phyloP scores from a whole-genome alignment of 495 filamentous ascomycete genomes.

The Talaromyces proteolyticus region DNA sequence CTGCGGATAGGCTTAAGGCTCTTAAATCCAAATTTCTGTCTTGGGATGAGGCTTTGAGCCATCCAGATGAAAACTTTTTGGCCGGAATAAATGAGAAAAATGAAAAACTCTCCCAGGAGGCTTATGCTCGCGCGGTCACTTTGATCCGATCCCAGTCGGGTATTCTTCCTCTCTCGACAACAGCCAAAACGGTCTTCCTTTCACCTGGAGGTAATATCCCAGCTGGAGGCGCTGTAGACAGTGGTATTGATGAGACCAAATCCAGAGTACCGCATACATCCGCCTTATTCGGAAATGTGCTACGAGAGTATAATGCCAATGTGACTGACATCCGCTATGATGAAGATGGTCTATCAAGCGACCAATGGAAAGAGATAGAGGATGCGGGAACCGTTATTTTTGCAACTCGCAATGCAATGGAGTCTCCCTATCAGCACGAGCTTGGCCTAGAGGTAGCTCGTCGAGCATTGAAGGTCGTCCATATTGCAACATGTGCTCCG shows the following conservation, averaged over 20 bases:
- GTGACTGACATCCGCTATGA: conserved; percentile 31
- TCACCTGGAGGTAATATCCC: conserved; percentile 36
- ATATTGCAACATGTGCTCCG: conserved; percentile 39
- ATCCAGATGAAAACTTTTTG: conserved; percentile 13
- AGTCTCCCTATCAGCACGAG: conserved; percentile 30
- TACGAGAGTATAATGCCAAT: conserved; percentile 16
- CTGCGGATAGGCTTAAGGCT: conserved; percentile 25
- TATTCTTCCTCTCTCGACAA: conserved; percentile 27
- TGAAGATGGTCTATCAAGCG: conserved; percentile 17
- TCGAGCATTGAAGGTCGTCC: conserved; percentile 22
- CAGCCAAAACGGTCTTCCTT: conserved; percentile 29
- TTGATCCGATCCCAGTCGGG: conserved; percentile 28
- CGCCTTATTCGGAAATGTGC: conserved; percentile 29
- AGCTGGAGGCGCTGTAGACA: conserved; percentile 39
- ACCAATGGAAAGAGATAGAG: conserved; percentile 23
- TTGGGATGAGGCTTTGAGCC: conserved; percentile 18
- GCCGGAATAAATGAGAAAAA: conserved; percentile 16
- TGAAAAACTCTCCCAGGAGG: conserved; percentile 17
- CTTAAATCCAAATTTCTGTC: conserved; percentile 30
- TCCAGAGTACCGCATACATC: too few species aligned
- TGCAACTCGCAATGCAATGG: conserved; percentile 35
- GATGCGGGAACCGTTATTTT: conserved; percentile 36
- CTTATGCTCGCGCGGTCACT: conserved; percentile 35
- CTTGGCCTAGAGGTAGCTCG: conserved; percentile 28
- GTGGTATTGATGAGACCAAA: conserved; percentile 21